Base-by-base conservation (phyloP, 1,139 yeast genomes). In the Debaryomyces fabryi region DNA sequence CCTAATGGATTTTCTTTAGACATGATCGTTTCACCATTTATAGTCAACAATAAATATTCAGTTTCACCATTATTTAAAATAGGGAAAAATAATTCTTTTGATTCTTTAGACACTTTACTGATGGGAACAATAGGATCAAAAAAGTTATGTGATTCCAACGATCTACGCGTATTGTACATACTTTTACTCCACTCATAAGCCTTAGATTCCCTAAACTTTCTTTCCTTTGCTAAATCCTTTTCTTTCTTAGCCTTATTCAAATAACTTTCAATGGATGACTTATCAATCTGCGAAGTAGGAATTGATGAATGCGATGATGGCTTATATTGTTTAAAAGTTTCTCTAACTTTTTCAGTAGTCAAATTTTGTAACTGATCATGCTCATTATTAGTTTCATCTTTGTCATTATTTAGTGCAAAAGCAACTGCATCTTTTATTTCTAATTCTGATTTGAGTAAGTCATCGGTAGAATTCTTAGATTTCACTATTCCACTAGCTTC, bases 121-220 rank as follows among this genome's bases (percentile, higher is more conserved):
- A 24, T 55, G 44, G 9, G 29, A n/a, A 29, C 36, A 20, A 42
- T 34, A 15, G 85, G 82, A 10, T 82, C 72, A 63, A 83, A 83
- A 55, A 82, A 82, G 53, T 79, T 79, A 3, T 69, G 64, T 20
- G 69, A 57, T 30, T 69, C 79, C 20, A 82, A 56, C 0, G 81
- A 65, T 30, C 78, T 64, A 6, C 80, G 72, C 18, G 68, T 58
- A 15, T 64, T 59, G 15, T 58, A 54, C 53, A 68, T 63, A 38
- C 69, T 66, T 37, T 59, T 66, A 45, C 79, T 71, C 81, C 84
- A 81, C 47, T 82, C 86, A 55, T 68, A 81, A 0, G 87, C 85
- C 43, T 75, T 73, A 34, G 71, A 60, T 46, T 78, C 79, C 40
- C 83, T 71, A 56, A 79, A 79, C 44, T 69, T 59, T 35, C 70